Evolutionary conservation across 192 early-diverging fungal species (phyloP).

Genomic region (Backusella mclennaniae): DNA sequence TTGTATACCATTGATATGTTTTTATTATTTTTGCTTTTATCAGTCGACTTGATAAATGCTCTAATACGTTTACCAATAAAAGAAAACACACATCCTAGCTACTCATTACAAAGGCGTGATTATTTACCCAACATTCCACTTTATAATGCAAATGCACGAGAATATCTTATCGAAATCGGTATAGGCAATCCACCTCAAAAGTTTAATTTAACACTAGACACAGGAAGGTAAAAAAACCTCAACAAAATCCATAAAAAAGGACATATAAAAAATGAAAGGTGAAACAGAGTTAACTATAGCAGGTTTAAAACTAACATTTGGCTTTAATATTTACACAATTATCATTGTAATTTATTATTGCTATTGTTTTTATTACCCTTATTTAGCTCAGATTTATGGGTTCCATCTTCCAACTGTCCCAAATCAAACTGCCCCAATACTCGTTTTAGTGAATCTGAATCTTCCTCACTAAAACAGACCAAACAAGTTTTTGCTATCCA

Average conservation of each 20-base stretch:
- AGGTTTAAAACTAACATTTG: not conserved
- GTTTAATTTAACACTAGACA: conserved; percentile 93
- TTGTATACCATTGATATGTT: not conserved
- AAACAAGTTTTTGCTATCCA: conserved; percentile 16
- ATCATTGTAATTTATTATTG: not conserved
- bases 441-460: conserved; percentile 19
- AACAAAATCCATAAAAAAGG: not conserved
- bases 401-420: conserved; percentile 26
- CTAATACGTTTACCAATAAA: conserved; percentile 1
- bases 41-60: not conserved
- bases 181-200: conserved; percentile 87
- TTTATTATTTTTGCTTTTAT: not conserved
- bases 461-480: conserved; percentile 23
- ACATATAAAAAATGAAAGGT: not conserved
- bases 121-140: not conserved
- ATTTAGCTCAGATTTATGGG: conserved; percentile 36
- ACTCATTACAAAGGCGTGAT: conserved; percentile 2
- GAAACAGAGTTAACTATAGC: not conserved
- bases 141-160: conserved; percentile 25
- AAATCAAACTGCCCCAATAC: conserved; percentile 15
- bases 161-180: conserved; percentile 54
- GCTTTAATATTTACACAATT: not conserved
- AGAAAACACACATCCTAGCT: not conserved
- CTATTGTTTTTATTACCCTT: not conserved
- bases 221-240: conserved; percentile 37